These are phyloP conservation scores for Stephanocyclus meneghinianus DNA, from an alignment of 352 stramenopile genomes.

Conservation along the genomic window DNA sequence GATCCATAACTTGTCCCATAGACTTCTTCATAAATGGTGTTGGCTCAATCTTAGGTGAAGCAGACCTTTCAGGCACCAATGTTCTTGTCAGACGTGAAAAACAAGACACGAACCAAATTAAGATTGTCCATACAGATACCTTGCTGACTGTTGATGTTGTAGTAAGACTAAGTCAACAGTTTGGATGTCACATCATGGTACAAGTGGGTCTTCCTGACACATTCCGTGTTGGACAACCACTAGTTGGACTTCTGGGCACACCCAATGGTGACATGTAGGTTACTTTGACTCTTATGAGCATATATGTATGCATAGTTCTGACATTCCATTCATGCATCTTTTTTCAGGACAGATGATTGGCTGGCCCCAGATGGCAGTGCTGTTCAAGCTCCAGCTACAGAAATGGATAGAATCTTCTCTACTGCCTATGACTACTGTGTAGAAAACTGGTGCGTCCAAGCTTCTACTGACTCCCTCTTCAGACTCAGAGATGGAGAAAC, in stretches of 20 bases:
- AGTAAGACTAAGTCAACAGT: not conserved
- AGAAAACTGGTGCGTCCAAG: constrained; percentile 23
- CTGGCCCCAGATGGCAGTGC: not conserved
- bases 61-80: not conserved
- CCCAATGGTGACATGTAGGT: constrained; percentile 10
- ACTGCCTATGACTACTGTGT: constrained; percentile 23
- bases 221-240: not conserved
- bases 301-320: too few species aligned
- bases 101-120: not conserved
- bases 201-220: not conserved
- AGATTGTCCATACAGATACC: constrained; percentile 5
- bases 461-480: constrained; percentile 14
- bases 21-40: constrained; percentile 14
- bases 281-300: too few species aligned
- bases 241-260: constrained; percentile 12
- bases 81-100: not conserved
- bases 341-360: constrained; percentile 5
- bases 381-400: not conserved
- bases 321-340: not conserved
- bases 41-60: not conserved
- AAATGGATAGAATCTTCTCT: constrained; percentile 3
- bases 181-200: constrained; percentile 13
- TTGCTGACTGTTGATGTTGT: not conserved
- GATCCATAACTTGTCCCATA: constrained; percentile 16
- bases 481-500: constrained; percentile 5